These are phyloP conservation scores for Fraxinus angustifolia DNA, from an alignment of 305 asterid species.

Conservation along the genomic window DNA sequence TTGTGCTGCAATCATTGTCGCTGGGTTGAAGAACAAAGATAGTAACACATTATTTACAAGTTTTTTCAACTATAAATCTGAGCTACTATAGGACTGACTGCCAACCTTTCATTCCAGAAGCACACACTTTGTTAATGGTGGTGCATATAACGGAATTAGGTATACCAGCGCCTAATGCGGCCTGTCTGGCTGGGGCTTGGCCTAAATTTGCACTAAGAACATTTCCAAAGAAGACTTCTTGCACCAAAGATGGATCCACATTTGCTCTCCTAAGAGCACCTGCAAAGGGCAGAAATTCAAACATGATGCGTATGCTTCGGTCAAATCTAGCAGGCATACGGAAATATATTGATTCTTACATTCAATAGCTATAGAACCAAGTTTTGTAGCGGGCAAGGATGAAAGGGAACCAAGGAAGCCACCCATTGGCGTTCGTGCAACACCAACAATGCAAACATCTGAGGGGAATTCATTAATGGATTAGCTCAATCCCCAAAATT, in stretches of 20 bases:
- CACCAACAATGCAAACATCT: slow-evolving; percentile 96
- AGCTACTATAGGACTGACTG: slow-evolving; percentile 1
- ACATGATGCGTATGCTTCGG: background rate
- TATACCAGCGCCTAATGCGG: slow-evolving; percentile 90
- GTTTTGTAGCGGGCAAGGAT: slow-evolving; percentile 82
- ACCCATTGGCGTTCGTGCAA: slow-evolving; percentile 95
- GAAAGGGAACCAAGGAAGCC: slow-evolving; percentile 85
- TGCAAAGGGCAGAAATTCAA: slow-evolving; percentile 24
- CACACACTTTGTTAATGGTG: slow-evolving; percentile 85
- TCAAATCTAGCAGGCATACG: background rate
- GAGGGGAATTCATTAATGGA: slow-evolving; percentile 25
- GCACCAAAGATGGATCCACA: slow-evolving; percentile 71
- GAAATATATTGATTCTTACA: slow-evolving; percentile 33
- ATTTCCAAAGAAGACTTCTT: slow-evolving; percentile 94
- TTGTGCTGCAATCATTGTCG: slow-evolving; percentile 89
- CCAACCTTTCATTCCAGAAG: slow-evolving; percentile 95
- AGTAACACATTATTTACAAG: slow-evolving; percentile 18
- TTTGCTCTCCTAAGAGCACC: slow-evolving; percentile 92
- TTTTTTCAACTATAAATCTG: slow-evolving; percentile 13
- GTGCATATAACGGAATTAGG: slow-evolving; percentile 86
- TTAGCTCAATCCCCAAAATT: slow-evolving; percentile 5
- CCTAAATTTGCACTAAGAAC: slow-evolving; percentile 96
- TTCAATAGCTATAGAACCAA: slow-evolving; percentile 81
- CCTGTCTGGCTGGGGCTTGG: slow-evolving; percentile 99
- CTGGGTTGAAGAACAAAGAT: slow-evolving; percentile 29